Percentiles rank a stretch among this genome's conserved stretches.
Conservation (phyloP, 2,329 filamentous ascomycete species). For the Bipolaris bicolor region DNA sequence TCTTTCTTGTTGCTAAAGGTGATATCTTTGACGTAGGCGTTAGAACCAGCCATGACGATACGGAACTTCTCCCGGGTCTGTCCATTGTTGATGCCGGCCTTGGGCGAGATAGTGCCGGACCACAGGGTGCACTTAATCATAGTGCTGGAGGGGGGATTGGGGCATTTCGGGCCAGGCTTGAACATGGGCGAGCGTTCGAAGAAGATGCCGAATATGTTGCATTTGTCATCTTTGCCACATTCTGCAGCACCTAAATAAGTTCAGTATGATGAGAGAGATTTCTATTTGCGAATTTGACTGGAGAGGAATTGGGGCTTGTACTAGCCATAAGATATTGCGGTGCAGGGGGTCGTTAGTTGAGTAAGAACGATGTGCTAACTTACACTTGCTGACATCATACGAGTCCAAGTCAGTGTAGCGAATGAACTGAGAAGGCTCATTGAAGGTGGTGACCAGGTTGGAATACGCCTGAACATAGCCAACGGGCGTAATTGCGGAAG, state of each 20-base stretch:
- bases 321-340: neutral
- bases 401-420: slow-evolving; percentile 14
- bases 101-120: slow-evolving; percentile 22
- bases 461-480: slow-evolving; percentile 25
- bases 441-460: slow-evolving; percentile 19
- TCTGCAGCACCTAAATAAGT: slow-evolving; percentile 1
- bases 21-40: slow-evolving; percentile 27
- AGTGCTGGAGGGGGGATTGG: slow-evolving; percentile 24
- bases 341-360: neutral
- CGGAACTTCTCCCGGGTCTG: slow-evolving; percentile 30
- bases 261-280: neutral
- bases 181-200: slow-evolving; percentile 24
- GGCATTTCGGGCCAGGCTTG: slow-evolving; percentile 18
- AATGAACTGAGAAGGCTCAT: slow-evolving; percentile 18
- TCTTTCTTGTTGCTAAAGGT: slow-evolving; percentile 3
- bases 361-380: neutral
- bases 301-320: neutral
- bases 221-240: slow-evolving; percentile 18
- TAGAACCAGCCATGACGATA: slow-evolving; percentile 24
- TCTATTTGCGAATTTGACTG: neutral
- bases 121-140: slow-evolving; percentile 41
- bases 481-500: slow-evolving; percentile 17
- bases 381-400: slow-evolving; percentile 21
- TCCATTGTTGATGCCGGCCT: slow-evolving; percentile 33
- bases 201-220: slow-evolving; percentile 31